Evolutionary conservation across 1,139 yeast species (phyloP), one percentile per base, ranked within the genome.

Genomic region (Ashbya aceris): DNA sequence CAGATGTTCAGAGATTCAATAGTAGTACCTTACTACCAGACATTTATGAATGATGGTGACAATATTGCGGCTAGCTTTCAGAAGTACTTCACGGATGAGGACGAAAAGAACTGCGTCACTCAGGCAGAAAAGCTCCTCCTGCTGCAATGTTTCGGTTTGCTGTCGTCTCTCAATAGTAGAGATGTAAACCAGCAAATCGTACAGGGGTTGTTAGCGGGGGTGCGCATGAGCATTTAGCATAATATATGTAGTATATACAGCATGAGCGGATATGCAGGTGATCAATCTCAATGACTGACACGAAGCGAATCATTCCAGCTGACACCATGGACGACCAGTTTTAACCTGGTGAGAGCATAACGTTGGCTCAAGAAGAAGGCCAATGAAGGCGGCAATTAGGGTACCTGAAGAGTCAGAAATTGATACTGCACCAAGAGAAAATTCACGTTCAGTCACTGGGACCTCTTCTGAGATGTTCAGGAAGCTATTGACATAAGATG

Each of bases 401-500:
- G 89, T 77, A 0, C 97, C 97, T 17, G 83, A 77, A 10, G 95
- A 82, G 59, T 91, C 97, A 49, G 96, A 85, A 46, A 89, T 77
- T 0, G 95, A 87, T 0, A 87, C 95, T n/a, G 94, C 77, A 1
- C 96, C 97, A 75, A 91, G 74, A 6, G 93, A 79, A 58, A 89
- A 87, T 57, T 91, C 97, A 41, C 95, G 69, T 45, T 77, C 75
- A 1, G 65, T 52, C 11, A 66, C 58, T 0, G 75, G 65, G 0
- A 78, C 71, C 1, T 75, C 70, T 48, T 86, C 95, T 38, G 83
- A 72, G 0, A 87, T 91, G 11, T 77, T 69, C 68, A 82, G 69
- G 55, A 85, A 91, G 0, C 96, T 87, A 56, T 89, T 89, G 40
- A 85, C 93, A 56, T 91, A 91, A 20, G 91, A 78, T 2, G 83